These are phyloP conservation scores for Phytopythium mirpurense DNA, from an alignment of 352 stramenopile species.

Conservation along the genomic window DNA sequence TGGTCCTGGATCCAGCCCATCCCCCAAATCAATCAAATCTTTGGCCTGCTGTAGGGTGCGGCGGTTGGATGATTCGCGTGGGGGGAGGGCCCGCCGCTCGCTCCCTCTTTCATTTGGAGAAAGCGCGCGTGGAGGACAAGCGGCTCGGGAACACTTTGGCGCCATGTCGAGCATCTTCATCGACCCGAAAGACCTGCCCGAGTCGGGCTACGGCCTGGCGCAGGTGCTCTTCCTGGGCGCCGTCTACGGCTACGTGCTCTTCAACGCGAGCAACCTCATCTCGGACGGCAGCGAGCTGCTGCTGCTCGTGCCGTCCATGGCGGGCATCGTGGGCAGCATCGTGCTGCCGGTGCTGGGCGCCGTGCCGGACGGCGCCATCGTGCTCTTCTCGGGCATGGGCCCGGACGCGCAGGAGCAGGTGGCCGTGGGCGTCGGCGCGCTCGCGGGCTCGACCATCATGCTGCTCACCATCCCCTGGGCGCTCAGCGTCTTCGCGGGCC, in stretches of 20 bases:
- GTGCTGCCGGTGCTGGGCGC: slow-evolving; percentile 96
- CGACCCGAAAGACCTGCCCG: slow-evolving; percentile 78
- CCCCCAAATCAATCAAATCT: no score
- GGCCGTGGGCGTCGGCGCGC: slow-evolving; percentile 95
- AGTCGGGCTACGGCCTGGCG: slow-evolving; percentile 68
- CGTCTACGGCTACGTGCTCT: slow-evolving; percentile 97
- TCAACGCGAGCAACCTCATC: slow-evolving; percentile 96
- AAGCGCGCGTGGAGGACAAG: slow-evolving; percentile 22
- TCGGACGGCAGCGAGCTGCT: slow-evolving; percentile 97
- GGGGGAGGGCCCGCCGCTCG: no score
- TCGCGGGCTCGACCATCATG: slow-evolving; percentile 99
- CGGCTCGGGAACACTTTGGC: neutral
- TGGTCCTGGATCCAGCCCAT: no score
- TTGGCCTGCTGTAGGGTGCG: no score
- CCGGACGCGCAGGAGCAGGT: slow-evolving; percentile 94
- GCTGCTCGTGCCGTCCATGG: slow-evolving; percentile 93
- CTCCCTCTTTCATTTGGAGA: slow-evolving; percentile 19
- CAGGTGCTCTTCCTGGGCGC: slow-evolving; percentile 94
- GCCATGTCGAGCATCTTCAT: slow-evolving; percentile 71
- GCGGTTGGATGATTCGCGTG: no score
- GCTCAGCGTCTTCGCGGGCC: slow-evolving; percentile 90
- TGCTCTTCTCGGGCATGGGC: slow-evolving; percentile 95
- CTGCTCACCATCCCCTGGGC: slow-evolving; percentile 98
- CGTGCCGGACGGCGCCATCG: slow-evolving; percentile 96
- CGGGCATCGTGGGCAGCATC: slow-evolving; percentile 94